Evolutionary conservation across 257 asterid genomes (phyloP).

Genomic region (Euphrasia confusa): DNA sequence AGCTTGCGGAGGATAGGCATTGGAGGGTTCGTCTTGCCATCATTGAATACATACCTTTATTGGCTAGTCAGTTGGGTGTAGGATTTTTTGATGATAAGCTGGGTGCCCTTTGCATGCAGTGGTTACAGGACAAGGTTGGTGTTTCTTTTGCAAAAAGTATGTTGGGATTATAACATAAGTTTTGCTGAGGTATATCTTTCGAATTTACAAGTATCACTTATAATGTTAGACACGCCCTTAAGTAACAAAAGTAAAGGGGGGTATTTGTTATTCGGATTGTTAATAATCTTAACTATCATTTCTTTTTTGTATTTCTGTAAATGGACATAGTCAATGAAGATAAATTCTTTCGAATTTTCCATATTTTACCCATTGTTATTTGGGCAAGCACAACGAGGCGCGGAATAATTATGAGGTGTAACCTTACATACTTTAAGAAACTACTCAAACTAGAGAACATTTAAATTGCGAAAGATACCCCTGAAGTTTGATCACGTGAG

Average conservation of each 20-base stretch:
- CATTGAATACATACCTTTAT: conserved; percentile 54
- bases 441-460: no score
- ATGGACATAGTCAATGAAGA: not conserved
- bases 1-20: conserved; percentile 72
- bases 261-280: no score
- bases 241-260: no score
- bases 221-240: no score
- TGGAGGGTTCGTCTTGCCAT: conserved; percentile 76
- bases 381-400: not conserved
- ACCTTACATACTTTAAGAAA: no score
- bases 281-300: no score
- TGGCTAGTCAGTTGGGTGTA: conserved; percentile 63
- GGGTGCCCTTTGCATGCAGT: conserved; percentile 77
- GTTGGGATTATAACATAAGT: not conserved
- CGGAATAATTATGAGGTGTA: not conserved
- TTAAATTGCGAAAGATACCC: no score
- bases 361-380: not conserved
- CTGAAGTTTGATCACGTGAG: not conserved
- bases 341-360: not conserved
- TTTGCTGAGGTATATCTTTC: not conserved
- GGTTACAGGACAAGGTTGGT: conserved; percentile 66
- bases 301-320: no score
- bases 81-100: conserved; percentile 71
- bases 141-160: not conserved
- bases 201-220: not conserved